Base-by-base conservation (phyloP, 768 basidiomycete species). In the Krasilnikovozyma curviuscula region DNA sequence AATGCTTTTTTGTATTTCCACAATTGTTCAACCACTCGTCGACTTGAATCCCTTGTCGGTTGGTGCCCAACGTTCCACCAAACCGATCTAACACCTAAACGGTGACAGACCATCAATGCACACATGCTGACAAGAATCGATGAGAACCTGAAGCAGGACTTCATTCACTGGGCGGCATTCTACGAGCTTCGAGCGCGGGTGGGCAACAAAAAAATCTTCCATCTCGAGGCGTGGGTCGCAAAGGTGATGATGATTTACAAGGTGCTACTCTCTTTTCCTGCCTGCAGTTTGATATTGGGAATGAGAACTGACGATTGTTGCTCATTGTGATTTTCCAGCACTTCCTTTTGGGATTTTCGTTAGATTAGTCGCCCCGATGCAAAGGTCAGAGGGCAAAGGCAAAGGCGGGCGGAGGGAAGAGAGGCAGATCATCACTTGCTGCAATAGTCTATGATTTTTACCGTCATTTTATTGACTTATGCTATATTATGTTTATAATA, bases 161-260 rank as follows among this genome's bases (percentile, higher is more conserved):
- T 97, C 56, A 83, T 95, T 71, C 86, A 93, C 61, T 97, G 89
- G 89, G 85, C 91, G 3, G 86, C 93, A 21, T 80, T 91, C 61
- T 95, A 95, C 63, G 86, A 98, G 68, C 73, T 82, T 31, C 79
- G 93, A n/a, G 83, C 97, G 83, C 76, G 85, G n/a, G 70, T 78
- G 46, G 91, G 91, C 5, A 75, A 75, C 60, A 83, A 83, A 64
- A 81, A 95, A 66, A 95, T 98, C 44, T 97, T 80, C 65, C 91
- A 98, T 60, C 73, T 98, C 35, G 91, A 98, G 59, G 60, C 50
- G 2, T 52, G 46, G 32, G 48, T 49, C 7, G 40, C 21, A 14
- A 49, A 49, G 23, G 19, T 49, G 19, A 49, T 49, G 48, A 42
- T 41, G 9, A n/a, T 49, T 9, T 40, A 49, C 30, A 49, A 49